Conservation (phyloP, 129 eudicot genomes). For the Daucus carota region DNA sequence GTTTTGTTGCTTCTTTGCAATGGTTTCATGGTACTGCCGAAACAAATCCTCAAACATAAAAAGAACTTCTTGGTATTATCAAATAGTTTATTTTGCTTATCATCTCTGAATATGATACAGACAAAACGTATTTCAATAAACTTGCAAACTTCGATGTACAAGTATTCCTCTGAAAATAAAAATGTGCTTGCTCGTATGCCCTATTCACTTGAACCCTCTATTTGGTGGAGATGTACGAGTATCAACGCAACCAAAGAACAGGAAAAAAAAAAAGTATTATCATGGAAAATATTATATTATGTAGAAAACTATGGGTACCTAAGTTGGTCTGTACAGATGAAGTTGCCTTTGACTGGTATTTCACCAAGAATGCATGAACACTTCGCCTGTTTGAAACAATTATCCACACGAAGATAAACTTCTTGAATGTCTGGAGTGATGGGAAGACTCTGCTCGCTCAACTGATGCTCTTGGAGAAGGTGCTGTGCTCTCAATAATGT, state of each 20-base stretch:
- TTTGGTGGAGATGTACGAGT: not conserved
- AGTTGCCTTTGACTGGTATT: not conserved
- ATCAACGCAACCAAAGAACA: not conserved
- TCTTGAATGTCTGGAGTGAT: conserved; percentile 39
- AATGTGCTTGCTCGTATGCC: not conserved
- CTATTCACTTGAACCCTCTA: not conserved
- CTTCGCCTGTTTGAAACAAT: not conserved
- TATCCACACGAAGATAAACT: conserved; percentile 23
- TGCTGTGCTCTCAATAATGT: conserved; percentile 41
- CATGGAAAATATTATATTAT: not conserved
- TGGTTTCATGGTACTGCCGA: no score
- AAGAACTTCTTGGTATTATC: not conserved
- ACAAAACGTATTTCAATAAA: not conserved
- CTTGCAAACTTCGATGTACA: not conserved
- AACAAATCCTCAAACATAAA: no score
- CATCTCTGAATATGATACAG: not conserved
- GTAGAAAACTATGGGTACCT: not conserved
- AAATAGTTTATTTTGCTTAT: not conserved
- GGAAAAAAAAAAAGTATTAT: no score
- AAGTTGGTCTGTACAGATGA: not conserved
- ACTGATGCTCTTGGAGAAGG: conserved; percentile 66
- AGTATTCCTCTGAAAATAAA: not conserved
- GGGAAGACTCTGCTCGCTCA: conserved; percentile 44
- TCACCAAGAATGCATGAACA: not conserved
- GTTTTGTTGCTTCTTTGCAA: no score